A percentile compares a stretch with the other conserved stretches of the same genome.
phyloP scores from a whole-genome alignment of 495 filamentous ascomycete genomes.

The Acidiella bohemica region DNA sequence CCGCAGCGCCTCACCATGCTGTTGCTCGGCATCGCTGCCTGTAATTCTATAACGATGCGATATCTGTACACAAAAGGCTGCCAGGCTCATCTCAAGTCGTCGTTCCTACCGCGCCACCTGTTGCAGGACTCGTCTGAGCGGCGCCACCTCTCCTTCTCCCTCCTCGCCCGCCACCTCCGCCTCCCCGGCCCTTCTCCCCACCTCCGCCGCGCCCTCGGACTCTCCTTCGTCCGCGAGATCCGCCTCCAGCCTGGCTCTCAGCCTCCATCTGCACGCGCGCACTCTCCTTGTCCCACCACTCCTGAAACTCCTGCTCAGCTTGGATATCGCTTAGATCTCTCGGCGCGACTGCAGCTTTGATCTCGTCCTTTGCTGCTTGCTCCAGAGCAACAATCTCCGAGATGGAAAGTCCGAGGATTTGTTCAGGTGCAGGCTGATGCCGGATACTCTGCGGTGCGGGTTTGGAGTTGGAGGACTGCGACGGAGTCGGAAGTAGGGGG shows the following conservation, averaged over 20 bases:
- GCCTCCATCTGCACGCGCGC: slow-evolving; percentile 39
- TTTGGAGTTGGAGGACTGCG: slow-evolving; percentile 14
- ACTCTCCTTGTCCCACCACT: slow-evolving; percentile 96
- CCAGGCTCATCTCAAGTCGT: too few species aligned
- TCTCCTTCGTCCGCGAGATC: neutral
- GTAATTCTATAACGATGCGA: too few species aligned
- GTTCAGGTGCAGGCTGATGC: slow-evolving; percentile 37
- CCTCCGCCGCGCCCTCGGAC: neutral
- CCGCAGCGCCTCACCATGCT: too few species aligned
- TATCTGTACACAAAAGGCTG: too few species aligned
- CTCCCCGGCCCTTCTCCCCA: neutral
- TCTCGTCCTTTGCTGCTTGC: slow-evolving; percentile 65
- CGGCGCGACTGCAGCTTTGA: slow-evolving; percentile 64
- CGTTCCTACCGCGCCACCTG: neutral
- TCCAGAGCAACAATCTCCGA: slow-evolving; percentile 83
- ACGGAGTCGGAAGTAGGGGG: slow-evolving; percentile 1
- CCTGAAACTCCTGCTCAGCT: slow-evolving; percentile 87
- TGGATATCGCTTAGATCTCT: slow-evolving; percentile 86
- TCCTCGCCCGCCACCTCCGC: slow-evolving; percentile 1
- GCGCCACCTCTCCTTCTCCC: slow-evolving; percentile 1
- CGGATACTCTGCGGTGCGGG: slow-evolving; percentile 33
- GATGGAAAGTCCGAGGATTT: slow-evolving; percentile 54
- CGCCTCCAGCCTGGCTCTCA: neutral
- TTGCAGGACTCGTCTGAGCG: neutral
- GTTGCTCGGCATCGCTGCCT: too few species aligned